Conservation (phyloP, 495 filamentous ascomycete species). For the Daldinia grandis region DNA sequence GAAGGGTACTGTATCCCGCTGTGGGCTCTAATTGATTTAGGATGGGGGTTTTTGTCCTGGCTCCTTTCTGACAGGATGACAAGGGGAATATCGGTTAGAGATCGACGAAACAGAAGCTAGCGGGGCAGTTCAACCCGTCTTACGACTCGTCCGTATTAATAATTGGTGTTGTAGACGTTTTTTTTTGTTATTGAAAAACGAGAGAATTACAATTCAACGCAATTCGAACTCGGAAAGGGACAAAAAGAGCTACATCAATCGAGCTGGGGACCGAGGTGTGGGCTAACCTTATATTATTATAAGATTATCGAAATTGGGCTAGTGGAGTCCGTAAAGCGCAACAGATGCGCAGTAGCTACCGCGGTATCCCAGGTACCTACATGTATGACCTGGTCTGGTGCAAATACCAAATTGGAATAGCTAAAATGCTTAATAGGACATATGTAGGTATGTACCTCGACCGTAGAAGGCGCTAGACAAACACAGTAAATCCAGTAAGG, state of each 20-base stretch:
- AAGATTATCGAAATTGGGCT: conserved; percentile 14
- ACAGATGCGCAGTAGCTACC: neutral
- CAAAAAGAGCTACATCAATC: conserved; percentile 20
- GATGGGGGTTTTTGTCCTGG: conserved; percentile 31
- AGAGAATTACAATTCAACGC: conserved; percentile 4
- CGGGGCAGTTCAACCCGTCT: conserved; percentile 18
- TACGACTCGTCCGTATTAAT: conserved; percentile 21
- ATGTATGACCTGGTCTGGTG: conserved; percentile 22
- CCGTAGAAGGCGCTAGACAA: neutral
- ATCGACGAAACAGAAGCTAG: conserved; percentile 27
- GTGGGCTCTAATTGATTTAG: conserved; percentile 36
- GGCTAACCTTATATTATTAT: conserved; percentile 33
- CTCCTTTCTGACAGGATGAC: conserved; percentile 35
- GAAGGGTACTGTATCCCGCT: conserved; percentile 18
- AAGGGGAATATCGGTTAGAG: conserved; percentile 30
- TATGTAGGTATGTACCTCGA: neutral
- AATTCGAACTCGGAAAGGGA: conserved; percentile 5
- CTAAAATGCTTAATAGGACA: neutral
- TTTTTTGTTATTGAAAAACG: conserved; percentile 4
- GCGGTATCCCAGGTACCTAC: neutral
- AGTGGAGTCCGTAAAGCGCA: conserved; percentile 26
- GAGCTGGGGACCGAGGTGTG: conserved; percentile 22
- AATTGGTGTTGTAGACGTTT: conserved; percentile 14
- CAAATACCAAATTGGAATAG: conserved; percentile 33
- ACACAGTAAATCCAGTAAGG: conserved; percentile 19